These are phyloP conservation scores for Leccinum ochraceum DNA, from an alignment of 768 basidiomycete species.

Conservation along the genomic window DNA sequence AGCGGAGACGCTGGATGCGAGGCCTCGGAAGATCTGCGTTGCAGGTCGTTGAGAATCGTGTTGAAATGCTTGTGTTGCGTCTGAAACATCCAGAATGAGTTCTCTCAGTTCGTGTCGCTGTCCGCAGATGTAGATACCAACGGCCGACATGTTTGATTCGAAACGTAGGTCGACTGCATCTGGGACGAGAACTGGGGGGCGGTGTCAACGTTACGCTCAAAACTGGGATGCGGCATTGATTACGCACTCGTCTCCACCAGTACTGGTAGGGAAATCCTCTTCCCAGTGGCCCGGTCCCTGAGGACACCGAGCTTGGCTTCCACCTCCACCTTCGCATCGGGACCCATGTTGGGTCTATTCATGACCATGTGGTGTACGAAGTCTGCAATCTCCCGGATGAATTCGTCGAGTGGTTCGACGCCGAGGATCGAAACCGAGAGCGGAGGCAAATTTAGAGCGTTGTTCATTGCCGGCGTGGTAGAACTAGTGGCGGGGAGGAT, in stretches of 20 bases:
- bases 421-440: constrained; percentile 82
- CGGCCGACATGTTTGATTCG: constrained; percentile 90
- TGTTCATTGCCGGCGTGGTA: constrained; percentile 27
- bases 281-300: constrained; percentile 53
- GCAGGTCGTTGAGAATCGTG: constrained; percentile 79
- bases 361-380: constrained; percentile 76
- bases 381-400: constrained; percentile 89
- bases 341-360: constrained; percentile 55
- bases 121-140: constrained; percentile 41
- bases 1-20: constrained; percentile 58
- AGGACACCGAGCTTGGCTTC: constrained; percentile 89
- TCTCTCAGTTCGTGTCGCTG: constrained; percentile 5
- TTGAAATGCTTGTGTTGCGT: constrained; percentile 89
- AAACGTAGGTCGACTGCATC: constrained; percentile 69
- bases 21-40: constrained; percentile 53
- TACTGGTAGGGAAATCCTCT: constrained; percentile 68
- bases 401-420: constrained; percentile 90
- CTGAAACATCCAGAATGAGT: constrained; percentile 41
- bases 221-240: background rate
- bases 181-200: constrained; percentile 61
- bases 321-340: constrained; percentile 64
- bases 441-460: constrained; percentile 47
- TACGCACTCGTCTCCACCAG: constrained; percentile 82
- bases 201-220: constrained; percentile 7
- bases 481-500: constrained; percentile 11